Base-by-base conservation (phyloP, 2,329 filamentous ascomycete species). In the Trichoderma oligosporum region DNA sequence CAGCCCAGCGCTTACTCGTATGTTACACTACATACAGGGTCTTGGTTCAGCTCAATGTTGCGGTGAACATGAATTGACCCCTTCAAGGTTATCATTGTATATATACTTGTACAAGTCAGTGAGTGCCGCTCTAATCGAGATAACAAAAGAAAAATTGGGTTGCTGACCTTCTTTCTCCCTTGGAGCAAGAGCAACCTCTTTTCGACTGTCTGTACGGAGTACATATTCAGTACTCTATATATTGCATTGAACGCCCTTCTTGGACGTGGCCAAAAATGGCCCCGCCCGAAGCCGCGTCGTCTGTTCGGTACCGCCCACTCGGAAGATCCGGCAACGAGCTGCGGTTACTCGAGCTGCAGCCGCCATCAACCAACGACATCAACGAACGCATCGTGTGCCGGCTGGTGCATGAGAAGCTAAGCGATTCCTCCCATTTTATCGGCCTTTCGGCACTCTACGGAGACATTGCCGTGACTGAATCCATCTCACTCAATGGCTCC, bases 331-430 rank as follows among this genome's bases (percentile, higher is more conserved):
- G 59, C 45, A 63, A 58, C 56, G 70, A 72, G 58, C 62, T 71
- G 18, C 70, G 70, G 24, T 60, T 72, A 53, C 61, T 73, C 8
- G 70, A 72, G 61, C 61, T 73, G 35, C 65, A 69, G 42, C 64
- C 70, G 7, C 58, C 65, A 14, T 56, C 62, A 11, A 61, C 56
- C 24, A 62, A 60, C 60, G 61, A 58, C 42, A 59, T 68, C 51
- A 63, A 62, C 22, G 70, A 71, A 22, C 62, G 63, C 7, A 58
- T 72, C 38, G 64, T 66, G n/a, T 72, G 68, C 52, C 71, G 71
- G 12, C 61, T 73, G 24, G 61, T 73, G 24, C 69, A 66, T 20
- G 58, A 66, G 29, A 60, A 61, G 2, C 65, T 72, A 35, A 65
- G 56, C 44, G 60, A 67, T 7, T 49, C 61, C 8, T 56, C 57